Evolutionary conservation across 1,284 basidiomycete genomes (phyloP), one percentile per base, ranked within the genome.

Genomic region (Ceratobasidium theobromae): DNA sequence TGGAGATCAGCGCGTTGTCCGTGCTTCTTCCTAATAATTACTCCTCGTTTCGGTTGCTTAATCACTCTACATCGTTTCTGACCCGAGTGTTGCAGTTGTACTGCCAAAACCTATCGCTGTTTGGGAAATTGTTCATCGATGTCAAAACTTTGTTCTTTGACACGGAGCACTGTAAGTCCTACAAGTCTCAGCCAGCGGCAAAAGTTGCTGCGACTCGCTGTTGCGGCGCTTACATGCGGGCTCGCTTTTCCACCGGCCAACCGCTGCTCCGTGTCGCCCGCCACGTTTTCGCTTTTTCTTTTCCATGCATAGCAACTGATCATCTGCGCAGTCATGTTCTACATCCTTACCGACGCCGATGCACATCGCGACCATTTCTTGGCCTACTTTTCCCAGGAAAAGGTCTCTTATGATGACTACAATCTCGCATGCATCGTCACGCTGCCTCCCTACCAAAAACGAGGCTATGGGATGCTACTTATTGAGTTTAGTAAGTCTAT

Each of bases 91-190:
- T 67, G 3, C 73, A 96, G 93, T 82, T 98, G 9, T 99, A 96
- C 74, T 97, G 93, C 75, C 96, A 98, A 76, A 96, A 96, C 73
- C 79, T 99, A 28, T 91, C 93, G 32, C 81, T 99, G 2, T 98
- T 98, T 73, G 96, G 95, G 45, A 99, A 99, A 76, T 81, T 98
- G n/a, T 99, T 99, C 77, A 98, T 99, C 73, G 96, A 98, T 73
- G 91, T 96, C 73, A 99, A 99, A 80, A 97, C 95, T 1, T 81
- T 98, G 33, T 98, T 94, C 79, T 99, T 96, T 74, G 95, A 99
- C 72, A 87, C 84, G 67, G 89, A 91, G 71, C 89, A 89, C 72
- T 92, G 90, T 90, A 69, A 71, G 86, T 72, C 16, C 21, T 25
- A 33, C 43, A 12, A 12, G 21, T n/a, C 38, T 45, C 18, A 14